Evolutionary conservation across 129 eudicot species (phyloP), one percentile per base, ranked within the genome.

Genomic region (Mikania micrantha): DNA sequence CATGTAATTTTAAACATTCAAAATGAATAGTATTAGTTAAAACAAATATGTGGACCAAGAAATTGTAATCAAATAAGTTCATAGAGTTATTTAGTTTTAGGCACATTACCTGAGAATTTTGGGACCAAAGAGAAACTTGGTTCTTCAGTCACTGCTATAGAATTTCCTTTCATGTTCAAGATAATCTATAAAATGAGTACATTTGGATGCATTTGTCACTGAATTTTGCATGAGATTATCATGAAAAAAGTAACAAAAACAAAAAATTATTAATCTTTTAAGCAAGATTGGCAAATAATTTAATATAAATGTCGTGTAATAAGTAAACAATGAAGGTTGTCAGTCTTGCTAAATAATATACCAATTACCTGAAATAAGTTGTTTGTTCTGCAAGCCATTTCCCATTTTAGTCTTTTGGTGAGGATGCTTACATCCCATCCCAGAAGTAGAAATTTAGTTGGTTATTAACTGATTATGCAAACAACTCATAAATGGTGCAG

Each of bases 401-500:
- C 29, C 17, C 71, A 9, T 29, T 48, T 44, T 15, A 44, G n/a
- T 44, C 41, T 15, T 65, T 44, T 65, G 70, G 58, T 65, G 8
- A 65, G 54, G 53, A 27, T 85, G 83, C 70, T 59, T 39, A n/a
- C n/a, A n/a, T 84, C 53, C 84, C 98, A 7, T 92, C 96, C 96
- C 90, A 83, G 54, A 92, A 92, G 66, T 88, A n/a, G n/a, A n/a
- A n/a, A n/a, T n/a, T n/a, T n/a, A n/a, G n/a, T n/a, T n/a, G n/a
- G n/a, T 92, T 96, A 96, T 88, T 40, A 92, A 53, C 78, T 92
- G 98, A 74, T 88, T 92, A 66, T 88, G 98, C 74, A 92, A 74
- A 79, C 98, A 92, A 74, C 96, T 88, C 87, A 83, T 75, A 42
- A 72, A 71, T 25, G 97, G 97, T 38, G 96, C 48, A 50, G 94